Evolutionary conservation across 2,329 filamentous ascomycete genomes (phyloP).

Genomic region (Arthrocladium fulminans): DNA sequence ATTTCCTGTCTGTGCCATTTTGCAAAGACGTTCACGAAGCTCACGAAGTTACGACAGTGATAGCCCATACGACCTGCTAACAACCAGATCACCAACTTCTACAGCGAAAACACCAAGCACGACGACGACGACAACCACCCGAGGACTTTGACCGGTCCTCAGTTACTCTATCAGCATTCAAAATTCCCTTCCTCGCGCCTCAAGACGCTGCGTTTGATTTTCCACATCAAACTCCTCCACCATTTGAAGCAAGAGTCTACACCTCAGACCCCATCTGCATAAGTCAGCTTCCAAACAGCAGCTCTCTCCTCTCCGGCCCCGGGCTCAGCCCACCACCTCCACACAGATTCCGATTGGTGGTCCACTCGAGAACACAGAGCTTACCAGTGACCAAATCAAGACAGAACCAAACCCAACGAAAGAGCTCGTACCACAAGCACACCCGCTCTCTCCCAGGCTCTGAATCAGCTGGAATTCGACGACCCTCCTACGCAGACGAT

Average conservation of each 20-base stretch:
- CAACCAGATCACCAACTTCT: background rate
- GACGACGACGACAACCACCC: no score
- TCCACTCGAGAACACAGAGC: slow-evolving; percentile 4
- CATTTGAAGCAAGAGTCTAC: slow-evolving; percentile 12
- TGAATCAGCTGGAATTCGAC: background rate
- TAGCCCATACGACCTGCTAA: background rate
- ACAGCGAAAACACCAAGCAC: no score
- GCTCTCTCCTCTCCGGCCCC: slow-evolving; percentile 17
- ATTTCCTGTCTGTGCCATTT: background rate
- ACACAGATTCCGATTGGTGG: slow-evolving; percentile 17
- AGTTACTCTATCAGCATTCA: slow-evolving; percentile 9
- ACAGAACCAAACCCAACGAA: background rate
- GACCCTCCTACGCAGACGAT: background rate
- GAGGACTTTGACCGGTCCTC: slow-evolving; percentile 6
- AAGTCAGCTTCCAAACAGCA: slow-evolving; percentile 17
- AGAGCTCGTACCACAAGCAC: background rate
- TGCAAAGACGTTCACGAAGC: background rate
- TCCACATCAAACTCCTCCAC: slow-evolving; percentile 11
- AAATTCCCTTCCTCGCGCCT: slow-evolving; percentile 15
- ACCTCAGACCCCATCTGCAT: slow-evolving; percentile 18
- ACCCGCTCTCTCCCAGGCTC: background rate
- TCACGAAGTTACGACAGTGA: background rate
- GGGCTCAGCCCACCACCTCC: slow-evolving; percentile 21
- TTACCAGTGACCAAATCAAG: background rate
- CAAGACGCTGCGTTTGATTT: slow-evolving; percentile 14